phyloP scores from a whole-genome alignment of 2,329 filamentous ascomycete species.

The Hortaea sp. region DNA sequence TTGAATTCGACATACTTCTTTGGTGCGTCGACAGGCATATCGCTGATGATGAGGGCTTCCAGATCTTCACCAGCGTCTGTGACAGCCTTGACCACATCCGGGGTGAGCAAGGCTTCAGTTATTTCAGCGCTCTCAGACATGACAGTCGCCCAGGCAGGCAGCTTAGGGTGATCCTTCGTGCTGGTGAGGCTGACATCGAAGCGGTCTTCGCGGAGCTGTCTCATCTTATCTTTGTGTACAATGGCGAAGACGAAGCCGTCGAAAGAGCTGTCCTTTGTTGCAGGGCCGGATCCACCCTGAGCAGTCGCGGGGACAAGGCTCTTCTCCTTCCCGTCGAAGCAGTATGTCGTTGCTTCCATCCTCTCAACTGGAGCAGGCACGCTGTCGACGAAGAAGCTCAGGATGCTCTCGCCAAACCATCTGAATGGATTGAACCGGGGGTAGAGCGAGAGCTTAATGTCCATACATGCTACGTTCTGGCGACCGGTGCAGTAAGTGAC shows the following conservation, averaged over 20 bases:
- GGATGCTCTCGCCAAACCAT: conserved; percentile 54
- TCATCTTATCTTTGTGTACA: conserved; percentile 93
- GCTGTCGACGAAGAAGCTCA: conserved; percentile 73
- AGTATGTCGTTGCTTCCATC: conserved; percentile 68
- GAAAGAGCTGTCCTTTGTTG: conserved; percentile 50
- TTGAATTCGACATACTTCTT: conserved; percentile 50
- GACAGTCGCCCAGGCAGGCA: conserved; percentile 80
- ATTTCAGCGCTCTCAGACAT: conserved; percentile 98
- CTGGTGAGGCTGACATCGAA: conserved; percentile 89
- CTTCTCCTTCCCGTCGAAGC: conserved; percentile 86
- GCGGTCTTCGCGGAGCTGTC: conserved; percentile 75
- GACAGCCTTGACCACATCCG: conserved; percentile 75
- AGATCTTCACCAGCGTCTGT: conserved; percentile 68
- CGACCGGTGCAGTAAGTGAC: conserved; percentile 80
- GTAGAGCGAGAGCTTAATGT: conserved; percentile 69
- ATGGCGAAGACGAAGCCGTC: conserved; percentile 92
- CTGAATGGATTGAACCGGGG: conserved; percentile 79
- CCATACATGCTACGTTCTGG: conserved; percentile 84
- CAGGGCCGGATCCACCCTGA: conserved; percentile 46
- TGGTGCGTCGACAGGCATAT: conserved; percentile 83
- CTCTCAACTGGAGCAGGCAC: conserved; percentile 59
- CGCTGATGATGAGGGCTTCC: conserved; percentile 79
- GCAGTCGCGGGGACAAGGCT: conserved; percentile 56
- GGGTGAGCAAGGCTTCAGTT: conserved; percentile 74
- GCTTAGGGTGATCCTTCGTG: conserved; percentile 85